These are phyloP conservation scores for Neostapfia colusana DNA, from an alignment of 176 grass and related monocot species.

Conservation along the genomic window DNA sequence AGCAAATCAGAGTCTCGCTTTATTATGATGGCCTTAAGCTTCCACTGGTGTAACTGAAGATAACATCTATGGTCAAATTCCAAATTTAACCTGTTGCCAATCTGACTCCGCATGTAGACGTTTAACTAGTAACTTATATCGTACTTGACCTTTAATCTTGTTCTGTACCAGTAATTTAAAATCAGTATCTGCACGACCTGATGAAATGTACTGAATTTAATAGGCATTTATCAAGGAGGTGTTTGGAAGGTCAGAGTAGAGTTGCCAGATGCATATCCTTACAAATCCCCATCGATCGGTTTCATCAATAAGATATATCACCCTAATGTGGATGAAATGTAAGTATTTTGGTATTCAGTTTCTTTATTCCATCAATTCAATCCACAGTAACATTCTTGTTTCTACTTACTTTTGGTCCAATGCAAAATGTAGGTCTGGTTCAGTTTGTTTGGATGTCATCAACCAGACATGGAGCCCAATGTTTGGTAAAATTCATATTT, in stretches of 20 bases:
- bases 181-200: background rate
- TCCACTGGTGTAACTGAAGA: conserved; percentile 6
- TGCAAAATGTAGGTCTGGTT: conserved; percentile 78
- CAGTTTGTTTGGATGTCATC: conserved; percentile 98
- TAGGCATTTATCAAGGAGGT: conserved; percentile 95
- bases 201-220: conserved; percentile 29
- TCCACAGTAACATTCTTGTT: background rate
- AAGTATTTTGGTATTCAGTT: conserved; percentile 19
- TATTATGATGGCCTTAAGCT: background rate
- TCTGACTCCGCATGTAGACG: conserved; percentile 1
- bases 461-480: conserved; percentile 99
- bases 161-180: background rate
- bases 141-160: background rate
- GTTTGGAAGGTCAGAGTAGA: conserved; percentile 97
- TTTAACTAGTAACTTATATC: background rate
- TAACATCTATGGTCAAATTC: conserved; percentile 10
- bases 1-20: background rate
- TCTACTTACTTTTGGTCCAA: background rate
- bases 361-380: background rate
- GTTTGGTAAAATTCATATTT: conserved; percentile 66
- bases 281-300: conserved; percentile 91
- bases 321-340: conserved; percentile 98
- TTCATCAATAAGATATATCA: conserved; percentile 99
- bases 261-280: conserved; percentile 90
- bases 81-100: conserved; percentile 13